Conservation (phyloP, 352 stramenopile genomes). For the Pythium sp. region DNA sequence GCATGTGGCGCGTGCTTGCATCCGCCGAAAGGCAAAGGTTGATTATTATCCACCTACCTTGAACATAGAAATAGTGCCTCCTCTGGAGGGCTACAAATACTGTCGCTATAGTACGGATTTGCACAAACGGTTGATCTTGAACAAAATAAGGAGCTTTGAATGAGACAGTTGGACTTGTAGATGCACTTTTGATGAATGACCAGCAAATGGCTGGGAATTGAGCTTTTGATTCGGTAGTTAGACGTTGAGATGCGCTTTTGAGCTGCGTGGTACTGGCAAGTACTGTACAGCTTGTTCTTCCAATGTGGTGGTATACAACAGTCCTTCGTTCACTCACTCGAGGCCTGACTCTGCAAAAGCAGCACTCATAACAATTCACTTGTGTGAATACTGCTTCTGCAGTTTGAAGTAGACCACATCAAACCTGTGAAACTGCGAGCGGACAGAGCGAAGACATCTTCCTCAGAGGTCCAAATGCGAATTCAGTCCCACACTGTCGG, state of each 20-base stretch:
- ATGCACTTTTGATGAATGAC: neutral
- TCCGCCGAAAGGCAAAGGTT: neutral
- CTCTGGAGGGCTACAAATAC: neutral
- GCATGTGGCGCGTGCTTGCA: neutral
- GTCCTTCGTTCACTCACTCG: neutral
- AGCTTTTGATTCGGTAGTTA: too few relatives aligned
- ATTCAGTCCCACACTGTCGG: neutral
- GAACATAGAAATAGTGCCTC: neutral
- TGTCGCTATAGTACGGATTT: neutral
- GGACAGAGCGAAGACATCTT: neutral
- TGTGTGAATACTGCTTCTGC: too few relatives aligned
- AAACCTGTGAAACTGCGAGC: neutral
- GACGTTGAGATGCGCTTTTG: too few relatives aligned
- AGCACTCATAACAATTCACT: too few relatives aligned
- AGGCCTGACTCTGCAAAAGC: too few relatives aligned
- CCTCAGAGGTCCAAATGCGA: neutral
- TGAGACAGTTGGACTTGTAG: too few relatives aligned
- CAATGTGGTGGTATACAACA: too few relatives aligned
- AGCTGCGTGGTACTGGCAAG: too few relatives aligned
- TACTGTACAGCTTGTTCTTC: too few relatives aligned
- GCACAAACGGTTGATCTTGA: neutral
- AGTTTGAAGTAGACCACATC: too few relatives aligned
- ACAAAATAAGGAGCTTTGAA: neutral
- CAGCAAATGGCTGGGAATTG: too few relatives aligned
- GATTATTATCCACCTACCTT: neutral